Conservation (phyloP, 2,329 filamentous ascomycete genomes). For the Endothia cerciana region DNA sequence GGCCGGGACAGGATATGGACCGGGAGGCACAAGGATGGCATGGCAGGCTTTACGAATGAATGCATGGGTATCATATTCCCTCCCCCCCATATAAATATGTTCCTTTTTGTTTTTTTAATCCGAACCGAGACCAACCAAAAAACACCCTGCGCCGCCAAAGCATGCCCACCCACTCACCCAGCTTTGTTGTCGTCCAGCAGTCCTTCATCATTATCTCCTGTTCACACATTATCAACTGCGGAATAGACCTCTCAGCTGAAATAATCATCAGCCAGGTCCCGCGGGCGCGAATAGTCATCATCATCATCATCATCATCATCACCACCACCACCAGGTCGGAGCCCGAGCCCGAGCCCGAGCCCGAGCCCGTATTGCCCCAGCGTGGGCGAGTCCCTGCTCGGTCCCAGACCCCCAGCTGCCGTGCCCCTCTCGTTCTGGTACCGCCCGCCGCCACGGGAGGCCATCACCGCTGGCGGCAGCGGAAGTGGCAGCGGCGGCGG, state of each 20-base stretch:
- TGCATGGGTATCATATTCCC: neutral
- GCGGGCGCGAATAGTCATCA: neutral
- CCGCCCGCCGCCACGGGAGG: too few relatives aligned
- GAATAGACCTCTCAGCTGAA: neutral
- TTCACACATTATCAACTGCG: neutral
- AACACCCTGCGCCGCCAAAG: neutral
- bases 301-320: too few relatives aligned
- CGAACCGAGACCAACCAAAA: neutral
- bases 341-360: too few relatives aligned
- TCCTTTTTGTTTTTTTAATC: neutral
- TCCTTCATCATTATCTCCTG: neutral
- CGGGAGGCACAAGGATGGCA: neutral
- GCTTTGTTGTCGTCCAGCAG: too few relatives aligned
- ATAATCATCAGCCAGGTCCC: constrained; percentile 5
- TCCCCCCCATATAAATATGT: neutral
- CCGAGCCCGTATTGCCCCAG: neutral
- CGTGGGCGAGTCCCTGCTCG: constrained; percentile 3
- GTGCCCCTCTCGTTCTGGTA: neutral
- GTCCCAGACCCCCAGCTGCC: neutral
- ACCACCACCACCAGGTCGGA: too few relatives aligned
- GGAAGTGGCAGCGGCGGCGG: too few relatives aligned
- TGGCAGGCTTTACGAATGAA: neutral
- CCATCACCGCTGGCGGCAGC: too few relatives aligned
- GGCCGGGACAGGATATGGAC: neutral
- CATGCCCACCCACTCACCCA: neutral